phyloP scores from a whole-genome alignment of 2,329 filamentous ascomycete species.

The Aspergillus sp. region DNA sequence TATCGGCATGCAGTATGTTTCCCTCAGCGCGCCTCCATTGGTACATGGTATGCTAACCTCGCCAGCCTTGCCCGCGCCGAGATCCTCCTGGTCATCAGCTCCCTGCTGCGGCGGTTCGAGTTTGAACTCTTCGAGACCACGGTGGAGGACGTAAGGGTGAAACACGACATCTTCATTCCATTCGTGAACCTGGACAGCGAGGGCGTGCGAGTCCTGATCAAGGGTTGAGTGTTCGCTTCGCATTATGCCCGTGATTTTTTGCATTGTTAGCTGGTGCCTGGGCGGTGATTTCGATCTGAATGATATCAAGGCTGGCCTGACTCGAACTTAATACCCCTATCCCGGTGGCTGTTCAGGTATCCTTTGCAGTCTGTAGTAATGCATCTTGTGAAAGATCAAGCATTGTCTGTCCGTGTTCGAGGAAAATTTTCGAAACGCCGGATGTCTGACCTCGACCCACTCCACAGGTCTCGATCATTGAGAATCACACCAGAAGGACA shows the following conservation, averaged over 20 bases:
- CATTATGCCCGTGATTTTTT: neutral
- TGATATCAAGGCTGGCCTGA: neutral
- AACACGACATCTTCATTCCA: conserved; percentile 25
- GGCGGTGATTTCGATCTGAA: neutral
- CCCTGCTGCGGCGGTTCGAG: conserved; percentile 28
- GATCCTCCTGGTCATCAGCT: conserved; percentile 29
- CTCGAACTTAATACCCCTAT: too few relatives aligned
- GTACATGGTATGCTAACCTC: neutral
- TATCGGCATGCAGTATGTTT: conserved; percentile 43
- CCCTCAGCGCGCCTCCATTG: neutral
- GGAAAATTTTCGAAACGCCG: too few relatives aligned
- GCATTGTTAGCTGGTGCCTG: neutral
- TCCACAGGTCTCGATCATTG: too few relatives aligned
- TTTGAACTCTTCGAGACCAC: conserved; percentile 34
- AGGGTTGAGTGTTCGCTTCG: neutral
- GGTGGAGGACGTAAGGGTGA: conserved; percentile 26
- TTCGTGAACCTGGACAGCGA: conserved; percentile 15
- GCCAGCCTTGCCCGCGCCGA: conserved; percentile 33
- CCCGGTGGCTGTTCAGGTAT: too few relatives aligned
- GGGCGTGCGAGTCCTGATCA: conserved; percentile 20
- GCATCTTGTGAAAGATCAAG: too few relatives aligned
- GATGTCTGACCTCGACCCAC: too few relatives aligned
- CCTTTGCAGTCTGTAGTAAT: too few relatives aligned
- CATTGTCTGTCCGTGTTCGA: too few relatives aligned
- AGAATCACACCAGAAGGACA: too few relatives aligned